Conservation (phyloP, 805 yeast genomes). For the Limtongia smithiae region DNA sequence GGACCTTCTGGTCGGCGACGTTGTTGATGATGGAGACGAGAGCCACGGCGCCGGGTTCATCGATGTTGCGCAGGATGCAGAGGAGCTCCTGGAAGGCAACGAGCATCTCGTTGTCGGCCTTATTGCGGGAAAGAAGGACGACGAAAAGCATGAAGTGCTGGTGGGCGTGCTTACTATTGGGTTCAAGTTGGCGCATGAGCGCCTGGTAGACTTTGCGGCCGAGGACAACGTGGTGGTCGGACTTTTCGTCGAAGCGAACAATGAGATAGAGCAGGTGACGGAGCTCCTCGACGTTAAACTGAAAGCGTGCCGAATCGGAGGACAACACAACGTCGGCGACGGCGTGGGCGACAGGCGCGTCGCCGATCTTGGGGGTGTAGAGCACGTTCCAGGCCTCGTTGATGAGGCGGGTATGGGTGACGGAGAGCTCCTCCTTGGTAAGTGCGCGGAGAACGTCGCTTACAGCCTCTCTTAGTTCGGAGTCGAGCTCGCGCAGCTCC, state of each 20-base stretch:
- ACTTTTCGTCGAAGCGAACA: slow-evolving; percentile 10
- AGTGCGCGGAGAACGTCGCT: slow-evolving; percentile 7
- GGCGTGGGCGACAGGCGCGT: background rate
- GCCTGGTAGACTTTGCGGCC: slow-evolving; percentile 19
- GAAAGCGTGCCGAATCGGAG: slow-evolving; percentile 1
- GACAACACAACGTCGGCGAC: slow-evolving; percentile 8
- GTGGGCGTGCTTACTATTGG: slow-evolving; percentile 3
- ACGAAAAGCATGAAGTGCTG: slow-evolving; percentile 23
- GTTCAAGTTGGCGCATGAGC: slow-evolving; percentile 3
- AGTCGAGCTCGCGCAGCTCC: slow-evolving; percentile 14
- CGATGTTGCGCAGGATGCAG: slow-evolving; percentile 1
- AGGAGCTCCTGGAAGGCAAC: slow-evolving; percentile 20
- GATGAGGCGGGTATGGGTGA: slow-evolving; percentile 18
- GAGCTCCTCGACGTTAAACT: slow-evolving; percentile 13
- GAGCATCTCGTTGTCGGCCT: slow-evolving; percentile 23
- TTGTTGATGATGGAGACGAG: slow-evolving; percentile 23
- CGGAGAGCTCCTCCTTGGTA: slow-evolving; percentile 17
- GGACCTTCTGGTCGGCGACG: slow-evolving; percentile 14
- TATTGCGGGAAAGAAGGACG: slow-evolving; percentile 16
- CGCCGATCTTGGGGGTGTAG: slow-evolving; percentile 16
- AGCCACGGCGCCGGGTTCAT: slow-evolving; percentile 19
- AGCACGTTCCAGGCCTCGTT: slow-evolving; percentile 25
- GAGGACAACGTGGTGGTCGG: slow-evolving; percentile 22
- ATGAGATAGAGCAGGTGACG: slow-evolving; percentile 7
- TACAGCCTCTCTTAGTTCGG: slow-evolving; percentile 16